Conservation (phyloP, 257 asterid genomes). For the Paulownia fortunei region DNA sequence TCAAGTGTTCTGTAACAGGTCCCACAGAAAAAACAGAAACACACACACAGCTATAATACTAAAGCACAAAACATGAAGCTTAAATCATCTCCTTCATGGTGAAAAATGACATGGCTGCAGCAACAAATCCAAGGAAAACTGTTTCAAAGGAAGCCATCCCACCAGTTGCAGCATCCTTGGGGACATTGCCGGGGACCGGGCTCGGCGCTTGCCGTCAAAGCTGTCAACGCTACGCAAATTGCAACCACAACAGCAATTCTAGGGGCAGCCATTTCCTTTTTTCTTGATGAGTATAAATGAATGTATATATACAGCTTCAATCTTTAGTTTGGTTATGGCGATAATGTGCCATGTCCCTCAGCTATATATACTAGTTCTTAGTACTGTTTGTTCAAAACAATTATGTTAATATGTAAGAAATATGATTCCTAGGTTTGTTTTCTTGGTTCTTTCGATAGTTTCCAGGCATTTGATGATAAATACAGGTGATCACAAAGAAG, state of each 20-base stretch:
- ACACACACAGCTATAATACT: no score
- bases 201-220: not conserved
- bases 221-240: not conserved
- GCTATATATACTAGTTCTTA: not conserved
- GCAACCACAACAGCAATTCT: not conserved
- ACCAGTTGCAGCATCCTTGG: conserved; percentile 11
- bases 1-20: no score
- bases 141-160: conserved; percentile 31
- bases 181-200: not conserved
- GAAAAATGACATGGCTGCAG: conserved; percentile 19
- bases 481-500: not conserved
- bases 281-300: not conserved
- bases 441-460: conserved; percentile 7
- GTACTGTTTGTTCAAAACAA: not conserved
- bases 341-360: not conserved
- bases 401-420: not conserved
- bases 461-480: not conserved
- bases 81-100: conserved; percentile 18
- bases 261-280: not conserved
- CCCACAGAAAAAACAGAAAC: not conserved
- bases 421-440: not conserved
- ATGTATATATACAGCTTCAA: not conserved
- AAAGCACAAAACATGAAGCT: not conserved
- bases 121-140: conserved; percentile 12
- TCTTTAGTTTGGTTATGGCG: not conserved